phyloP scores from a whole-genome alignment of 768 basidiomycete genomes.

The Pluteus cervinus region DNA sequence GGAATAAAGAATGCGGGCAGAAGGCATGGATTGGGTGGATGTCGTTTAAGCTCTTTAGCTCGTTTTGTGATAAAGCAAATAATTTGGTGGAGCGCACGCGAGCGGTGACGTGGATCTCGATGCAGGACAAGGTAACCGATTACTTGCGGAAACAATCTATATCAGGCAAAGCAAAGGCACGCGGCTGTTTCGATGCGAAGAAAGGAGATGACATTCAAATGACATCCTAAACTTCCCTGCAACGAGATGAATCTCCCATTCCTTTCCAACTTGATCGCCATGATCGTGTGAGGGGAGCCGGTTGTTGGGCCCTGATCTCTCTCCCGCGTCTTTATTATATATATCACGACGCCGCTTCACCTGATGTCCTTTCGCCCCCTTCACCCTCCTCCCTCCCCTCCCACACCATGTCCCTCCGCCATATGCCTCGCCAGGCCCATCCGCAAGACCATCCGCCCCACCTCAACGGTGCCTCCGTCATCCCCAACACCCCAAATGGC shows the following conservation, averaged over 20 bases:
- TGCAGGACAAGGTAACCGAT: constrained; percentile 34
- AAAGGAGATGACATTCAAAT: constrained; percentile 32
- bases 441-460: constrained; percentile 40
- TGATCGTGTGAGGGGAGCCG: constrained; percentile 56
- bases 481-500: constrained; percentile 46
- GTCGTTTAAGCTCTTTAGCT: constrained; percentile 39
- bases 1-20: too few species aligned
- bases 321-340: constrained; percentile 43
- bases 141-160: constrained; percentile 41
- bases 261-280: constrained; percentile 53
- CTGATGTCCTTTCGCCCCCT: constrained; percentile 46
- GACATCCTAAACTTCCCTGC: constrained; percentile 35
- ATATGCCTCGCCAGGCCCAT: constrained; percentile 50
- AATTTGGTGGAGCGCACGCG: constrained; percentile 28
- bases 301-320: constrained; percentile 37
- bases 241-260: constrained; percentile 39
- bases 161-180: constrained; percentile 52
- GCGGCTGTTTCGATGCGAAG: constrained; percentile 45
- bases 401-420: constrained; percentile 52
- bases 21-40: constrained; percentile 9
- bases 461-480: constrained; percentile 43
- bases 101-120: constrained; percentile 27
- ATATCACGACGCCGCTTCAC: constrained; percentile 41
- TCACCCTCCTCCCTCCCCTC: constrained; percentile 25
- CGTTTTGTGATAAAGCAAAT: constrained; percentile 15